These are phyloP conservation scores for Boletus smithii DNA, from an alignment of 1,284 basidiomycete species.

Conservation along the genomic window DNA sequence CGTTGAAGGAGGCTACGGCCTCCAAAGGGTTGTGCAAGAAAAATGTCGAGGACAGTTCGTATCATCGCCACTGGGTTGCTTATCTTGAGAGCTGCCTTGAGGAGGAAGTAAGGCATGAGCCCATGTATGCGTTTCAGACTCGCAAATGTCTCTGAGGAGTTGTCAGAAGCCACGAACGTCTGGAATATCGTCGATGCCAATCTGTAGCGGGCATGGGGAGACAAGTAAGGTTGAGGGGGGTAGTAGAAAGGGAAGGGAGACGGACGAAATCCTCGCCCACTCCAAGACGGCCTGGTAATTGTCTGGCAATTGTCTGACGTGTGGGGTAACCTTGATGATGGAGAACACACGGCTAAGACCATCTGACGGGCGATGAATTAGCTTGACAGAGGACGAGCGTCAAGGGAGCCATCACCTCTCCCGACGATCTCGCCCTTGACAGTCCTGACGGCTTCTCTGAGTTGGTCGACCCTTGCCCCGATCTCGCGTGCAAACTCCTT, in stretches of 20 bases:
- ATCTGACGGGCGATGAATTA: conserved; percentile 45
- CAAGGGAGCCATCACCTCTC: conserved; percentile 48
- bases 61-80: conserved; percentile 98
- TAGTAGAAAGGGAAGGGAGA: conserved; percentile 17
- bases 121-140: conserved; percentile 92
- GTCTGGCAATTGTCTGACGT: conserved; percentile 75
- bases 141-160: conserved; percentile 85
- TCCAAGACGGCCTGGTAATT: conserved; percentile 90
- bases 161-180: conserved; percentile 90
- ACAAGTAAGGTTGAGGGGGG: conserved; percentile 14
- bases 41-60: conserved; percentile 86
- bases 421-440: conserved; percentile 92
- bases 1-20: conserved; percentile 87
- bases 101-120: conserved; percentile 96
- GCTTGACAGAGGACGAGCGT: background rate
- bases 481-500: conserved; percentile 87
- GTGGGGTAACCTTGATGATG: conserved; percentile 80
- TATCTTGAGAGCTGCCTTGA: conserved; percentile 88
- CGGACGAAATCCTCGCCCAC: conserved; percentile 95
- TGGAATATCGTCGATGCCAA: conserved; percentile 96
- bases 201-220: conserved; percentile 34
- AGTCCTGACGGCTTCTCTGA: conserved; percentile 81
- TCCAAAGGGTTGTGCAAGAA: conserved; percentile 97
- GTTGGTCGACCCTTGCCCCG: conserved; percentile 77
- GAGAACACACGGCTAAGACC: conserved; percentile 87